Conservation (phyloP, 2,329 filamentous ascomycete genomes). For the Calonectria pteridis region DNA sequence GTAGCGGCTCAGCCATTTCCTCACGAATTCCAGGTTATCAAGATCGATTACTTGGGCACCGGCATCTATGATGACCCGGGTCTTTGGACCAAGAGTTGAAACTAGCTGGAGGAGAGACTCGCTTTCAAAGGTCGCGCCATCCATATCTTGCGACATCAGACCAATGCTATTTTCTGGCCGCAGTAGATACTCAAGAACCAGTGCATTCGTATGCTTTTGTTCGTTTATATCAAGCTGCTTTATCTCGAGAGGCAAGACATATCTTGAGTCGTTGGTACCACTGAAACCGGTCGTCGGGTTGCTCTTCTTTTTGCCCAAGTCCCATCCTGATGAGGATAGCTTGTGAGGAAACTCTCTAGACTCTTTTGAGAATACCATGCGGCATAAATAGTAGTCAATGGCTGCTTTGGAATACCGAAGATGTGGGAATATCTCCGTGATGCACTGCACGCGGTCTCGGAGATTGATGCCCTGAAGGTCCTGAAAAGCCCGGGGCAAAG, state of each 20-base stretch:
- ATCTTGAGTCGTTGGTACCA: conserved; percentile 74
- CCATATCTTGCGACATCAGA: not conserved
- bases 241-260: conserved; percentile 69
- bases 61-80: conserved; percentile 76
- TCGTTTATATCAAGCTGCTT: conserved; percentile 65
- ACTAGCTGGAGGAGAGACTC: conserved; percentile 60
- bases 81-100: conserved; percentile 48
- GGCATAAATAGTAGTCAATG: conserved; percentile 73
- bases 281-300: conserved; percentile 75
- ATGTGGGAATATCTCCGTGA: conserved; percentile 61
- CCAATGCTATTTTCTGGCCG: conserved; percentile 60
- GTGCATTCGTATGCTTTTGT: conserved; percentile 75
- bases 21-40: conserved; percentile 66
- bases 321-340: conserved; percentile 76
- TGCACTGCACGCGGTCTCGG: conserved; percentile 64
- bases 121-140: conserved; percentile 37
- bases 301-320: conserved; percentile 63
- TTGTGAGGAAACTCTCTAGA: conserved; percentile 74
- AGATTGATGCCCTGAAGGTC: conserved; percentile 68
- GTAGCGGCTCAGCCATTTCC: conserved; percentile 60
- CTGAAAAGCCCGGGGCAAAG: conserved; percentile 52
- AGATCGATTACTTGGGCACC: conserved; percentile 78
- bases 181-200: conserved; percentile 72
- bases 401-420: conserved; percentile 64
- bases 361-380: conserved; percentile 71